Evolutionary conservation across 768 basidiomycete genomes (phyloP).

Genomic region (Asterophora parasitica): DNA sequence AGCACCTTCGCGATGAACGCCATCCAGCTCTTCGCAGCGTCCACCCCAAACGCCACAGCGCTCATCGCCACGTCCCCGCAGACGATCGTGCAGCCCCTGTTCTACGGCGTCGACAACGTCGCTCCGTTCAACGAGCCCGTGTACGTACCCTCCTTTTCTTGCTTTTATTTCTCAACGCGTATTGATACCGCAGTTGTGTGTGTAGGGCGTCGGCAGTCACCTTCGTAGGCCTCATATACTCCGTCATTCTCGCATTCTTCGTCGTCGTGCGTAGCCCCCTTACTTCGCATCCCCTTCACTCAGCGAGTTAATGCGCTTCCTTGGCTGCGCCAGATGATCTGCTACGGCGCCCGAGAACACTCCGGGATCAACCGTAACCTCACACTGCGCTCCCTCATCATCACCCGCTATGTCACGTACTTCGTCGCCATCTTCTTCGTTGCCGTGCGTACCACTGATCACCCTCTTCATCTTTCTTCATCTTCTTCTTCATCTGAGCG

Average conservation of each 20-base stretch:
- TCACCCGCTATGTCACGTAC: slow-evolving; percentile 28
- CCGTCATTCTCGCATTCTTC: slow-evolving; percentile 36
- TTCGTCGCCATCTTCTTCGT: slow-evolving; percentile 33
- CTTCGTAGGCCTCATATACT: slow-evolving; percentile 55
- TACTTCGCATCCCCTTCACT: too few relatives aligned
- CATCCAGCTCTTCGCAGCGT: slow-evolving; percentile 16
- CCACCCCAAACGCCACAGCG: slow-evolving; percentile 10
- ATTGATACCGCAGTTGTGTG: too few relatives aligned
- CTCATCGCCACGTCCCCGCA: slow-evolving; percentile 47
- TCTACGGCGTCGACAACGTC: slow-evolving; percentile 44
- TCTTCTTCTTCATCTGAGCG: too few relatives aligned
- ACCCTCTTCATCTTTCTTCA: too few relatives aligned
- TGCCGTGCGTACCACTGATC: slow-evolving; percentile 27
- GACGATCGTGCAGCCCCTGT: slow-evolving; percentile 43
- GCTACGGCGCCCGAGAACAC: slow-evolving; percentile 31
- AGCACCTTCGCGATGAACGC: slow-evolving; percentile 25
- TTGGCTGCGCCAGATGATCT: slow-evolving; percentile 14
- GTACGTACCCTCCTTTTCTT: slow-evolving; percentile 31
- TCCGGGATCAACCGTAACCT: slow-evolving; percentile 32
- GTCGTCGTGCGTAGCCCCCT: slow-evolving; percentile 34
- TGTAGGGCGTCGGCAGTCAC: slow-evolving; percentile 51
- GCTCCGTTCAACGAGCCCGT: slow-evolving; percentile 58
- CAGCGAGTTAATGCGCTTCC: too few relatives aligned
- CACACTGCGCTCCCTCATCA: slow-evolving; percentile 27
- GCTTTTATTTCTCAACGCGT: neutral